Base-by-base conservation (phyloP, 768 basidiomycete genomes). In the Antrodiella citrinella region DNA sequence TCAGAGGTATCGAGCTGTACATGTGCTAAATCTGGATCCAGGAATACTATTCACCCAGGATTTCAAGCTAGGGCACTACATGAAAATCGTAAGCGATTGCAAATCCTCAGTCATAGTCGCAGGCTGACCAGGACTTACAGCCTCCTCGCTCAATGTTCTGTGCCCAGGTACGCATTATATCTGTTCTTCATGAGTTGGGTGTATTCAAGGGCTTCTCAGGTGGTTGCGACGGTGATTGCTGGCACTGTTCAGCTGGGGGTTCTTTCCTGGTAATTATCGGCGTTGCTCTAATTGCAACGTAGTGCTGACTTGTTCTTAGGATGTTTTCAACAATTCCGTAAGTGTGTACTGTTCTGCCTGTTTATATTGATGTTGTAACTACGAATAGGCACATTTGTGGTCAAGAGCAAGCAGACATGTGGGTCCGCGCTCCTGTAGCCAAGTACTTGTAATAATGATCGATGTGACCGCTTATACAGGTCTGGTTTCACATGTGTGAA, bases 11-110 rank as follows among this genome's bases (percentile, higher is more conserved):
- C 44, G 45, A 20, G 40, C 23, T 35, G 30, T 7, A 7, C 7
- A n/a, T 18, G 22, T 21, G 38, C 3, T 20, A n/a, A 38, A 25
- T 39, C 48, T 24, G 18, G 7, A 30, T 2, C 4, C 19, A 55
- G 83, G 79, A 1, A 75, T 85, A 67, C 76, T 77, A 54, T 85
- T 86, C 59, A 78, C 82, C 11, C 73, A 76, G 30, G 85, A 86
- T 59, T 80, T 86, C 62, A 87, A 86, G 62, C 74, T 86, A n/a
- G 84, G 85, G 41, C 82, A 86, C 63, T 84, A 71, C 67, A 82
- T 81, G 74, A 76, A 81, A 69, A 72, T 84, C 21, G 54, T 54
- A 22, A 35, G 54, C 47, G 19, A 35, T n/a, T n/a, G n/a, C n/a
- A n/a, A n/a, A n/a, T n/a, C n/a, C n/a, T 11, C 9, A 4, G 11